Base-by-base conservation (phyloP, 2,329 filamentous ascomycete species). In the Stachybotrys elegans region DNA sequence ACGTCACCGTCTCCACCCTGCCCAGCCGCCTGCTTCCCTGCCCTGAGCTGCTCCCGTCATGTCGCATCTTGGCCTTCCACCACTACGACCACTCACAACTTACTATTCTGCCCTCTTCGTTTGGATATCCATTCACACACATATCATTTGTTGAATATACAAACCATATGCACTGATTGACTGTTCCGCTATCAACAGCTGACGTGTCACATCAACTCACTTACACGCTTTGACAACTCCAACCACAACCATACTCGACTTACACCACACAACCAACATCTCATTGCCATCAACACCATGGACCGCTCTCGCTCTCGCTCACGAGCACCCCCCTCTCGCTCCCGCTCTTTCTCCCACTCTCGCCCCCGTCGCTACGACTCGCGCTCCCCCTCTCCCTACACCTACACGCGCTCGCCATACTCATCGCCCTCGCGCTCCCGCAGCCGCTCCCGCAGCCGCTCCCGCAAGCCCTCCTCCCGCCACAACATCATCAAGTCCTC, bases 401-500 rank as follows among this genome's bases (percentile, higher is more conserved):
- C n/a, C 45, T 35, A 22, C 41, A 37, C 32, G 12, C 35, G 22
- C 44, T 27, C 25, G 40, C 42, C n/a, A 43, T 41, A 22, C 39
- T 46, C 16, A 52, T 42, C 38, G 43, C 45, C n/a, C 42, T 39
- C 31, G 37, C 44, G n/a, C 44, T 42, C 8, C 23, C 46, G 23
- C 49, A 43, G 19, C 22, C 34, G 29, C 40, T 40, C 40, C 44
- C 40, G 39, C 43, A 44, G 8, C 42, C 51, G 12, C 45, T 44
- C 35, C 23, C 53, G 22, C 44, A 51, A 5, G 5, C n/a, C n/a
- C 31, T 34, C 31, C 20, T 53, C 48, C 35, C 46, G 51, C 16
- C 51, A 56, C 22, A 50, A 51, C 32, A 51, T 60, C 21, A 51
- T 65, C 47, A 62, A 65, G 46, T 58, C 55, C 14, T 57, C 63